Conservation (phyloP, 75 land plant genomes). For the Selaginella moellendorffii region DNA sequence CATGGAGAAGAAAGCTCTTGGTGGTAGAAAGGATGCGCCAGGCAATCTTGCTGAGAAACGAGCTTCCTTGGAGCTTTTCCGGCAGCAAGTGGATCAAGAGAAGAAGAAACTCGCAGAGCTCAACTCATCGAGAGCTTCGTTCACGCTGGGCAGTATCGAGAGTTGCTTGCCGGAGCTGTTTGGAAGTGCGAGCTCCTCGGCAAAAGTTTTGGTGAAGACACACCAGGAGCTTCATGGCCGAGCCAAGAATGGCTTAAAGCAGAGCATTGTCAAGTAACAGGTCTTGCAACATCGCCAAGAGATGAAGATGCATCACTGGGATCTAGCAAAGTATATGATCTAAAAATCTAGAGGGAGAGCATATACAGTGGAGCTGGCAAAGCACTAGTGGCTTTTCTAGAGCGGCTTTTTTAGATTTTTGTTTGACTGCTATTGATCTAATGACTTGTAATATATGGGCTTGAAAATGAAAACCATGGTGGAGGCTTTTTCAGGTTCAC, state of each 20-base stretch:
- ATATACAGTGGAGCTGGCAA: no score
- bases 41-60: background rate
- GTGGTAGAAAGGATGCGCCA: no score
- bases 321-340: no score
- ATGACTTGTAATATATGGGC: no score
- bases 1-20: background rate
- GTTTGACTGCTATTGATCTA: no score
- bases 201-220: background rate
- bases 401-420: no score
- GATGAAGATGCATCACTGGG: no score
- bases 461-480: no score
- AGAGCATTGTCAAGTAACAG: background rate
- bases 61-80: background rate
- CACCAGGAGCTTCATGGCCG: background rate
- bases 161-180: background rate
- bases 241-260: background rate
- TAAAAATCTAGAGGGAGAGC: no score
- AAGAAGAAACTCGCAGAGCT: background rate
- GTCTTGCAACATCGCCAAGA: no score
- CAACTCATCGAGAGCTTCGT: background rate
- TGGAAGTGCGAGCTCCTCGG: background rate
- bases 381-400: no score
- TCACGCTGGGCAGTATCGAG: background rate
- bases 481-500: no score
- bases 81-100: background rate